These are phyloP conservation scores for Geotrichum fermentans DNA, from an alignment of 1,139 yeast species.

Conservation along the genomic window DNA sequence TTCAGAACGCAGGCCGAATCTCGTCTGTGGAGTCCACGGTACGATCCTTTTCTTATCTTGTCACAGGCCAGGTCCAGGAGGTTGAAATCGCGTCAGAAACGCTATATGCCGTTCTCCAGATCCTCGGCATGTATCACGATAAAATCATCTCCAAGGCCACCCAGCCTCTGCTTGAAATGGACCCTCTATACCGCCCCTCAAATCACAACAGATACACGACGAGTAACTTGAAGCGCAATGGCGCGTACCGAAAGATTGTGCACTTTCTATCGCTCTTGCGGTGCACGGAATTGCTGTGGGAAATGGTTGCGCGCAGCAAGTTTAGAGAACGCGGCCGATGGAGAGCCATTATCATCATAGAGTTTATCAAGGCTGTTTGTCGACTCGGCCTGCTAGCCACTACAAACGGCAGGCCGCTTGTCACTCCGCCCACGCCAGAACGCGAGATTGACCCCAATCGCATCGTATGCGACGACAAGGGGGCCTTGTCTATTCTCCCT, in stretches of 20 bases:
- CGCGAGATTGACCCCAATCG: conserved; percentile 36
- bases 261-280: conserved; percentile 35
- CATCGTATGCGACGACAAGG: conserved; percentile 14
- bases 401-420: conserved; percentile 33
- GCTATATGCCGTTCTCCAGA: conserved; percentile 36
- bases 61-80: conserved; percentile 42
- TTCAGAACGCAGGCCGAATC: conserved; percentile 39
- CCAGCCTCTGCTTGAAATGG: conserved; percentile 25
- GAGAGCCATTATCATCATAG: conserved; percentile 35
- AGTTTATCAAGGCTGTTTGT: conserved; percentile 33
- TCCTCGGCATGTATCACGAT: conserved; percentile 41
- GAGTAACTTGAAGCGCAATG: conserved; percentile 27
- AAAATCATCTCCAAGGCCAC: conserved; percentile 35
- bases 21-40: conserved; percentile 39
- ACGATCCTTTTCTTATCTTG: conserved; percentile 37
- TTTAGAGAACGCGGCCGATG: conserved; percentile 32
- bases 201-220: conserved; percentile 38
- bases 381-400: conserved; percentile 34
- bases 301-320: conserved; percentile 30
- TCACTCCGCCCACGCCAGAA: conserved; percentile 37
- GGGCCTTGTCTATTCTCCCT: conserved; percentile 10
- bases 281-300: conserved; percentile 39
- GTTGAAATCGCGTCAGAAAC: conserved; percentile 39
- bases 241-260: conserved; percentile 34
- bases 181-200: conserved; percentile 25